Evolutionary conservation across 2,329 filamentous ascomycete species (phyloP), one percentile per base, ranked within the genome.

Genomic region (Clonostachys chloroleuca): DNA sequence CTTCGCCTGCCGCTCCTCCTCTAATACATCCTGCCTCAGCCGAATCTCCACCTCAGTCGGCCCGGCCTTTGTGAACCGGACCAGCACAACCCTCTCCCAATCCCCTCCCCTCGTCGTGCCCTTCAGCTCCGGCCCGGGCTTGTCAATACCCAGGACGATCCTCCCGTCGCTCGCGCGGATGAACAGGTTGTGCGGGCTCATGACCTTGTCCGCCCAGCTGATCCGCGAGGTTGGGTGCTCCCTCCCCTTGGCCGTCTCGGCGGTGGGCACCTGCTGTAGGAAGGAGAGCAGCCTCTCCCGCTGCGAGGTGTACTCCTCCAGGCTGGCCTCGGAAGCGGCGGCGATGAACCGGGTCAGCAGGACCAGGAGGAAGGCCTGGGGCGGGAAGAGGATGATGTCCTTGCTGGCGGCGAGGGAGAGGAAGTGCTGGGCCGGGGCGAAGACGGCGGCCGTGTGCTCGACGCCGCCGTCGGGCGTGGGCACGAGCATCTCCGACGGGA

Each of bases 301-400:
- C 57, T 86, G 78, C 1, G 55, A 53, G 35, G 59, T 69, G 60
- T 59, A 83, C 36, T n/a, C 24, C 24, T 30, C 24, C 24, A 30
- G 24, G 24, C 52, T 73, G 57, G 2, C 56, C 57, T 14, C 56
- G 53, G 30, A 53, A 48, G 1, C 57, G 57, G 5, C 69, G 65
- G 5, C 59, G 14, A 87, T 66, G 54, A 83, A 80, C 3, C 67
- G 68, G 1, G 76, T 63, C 3, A 89, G 65, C 0, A 87, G 66
- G 34, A 75, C 68, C 12, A 90, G 73, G 5, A 94, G 76, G 65
- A 87, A 91, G 60, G 85, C 86, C 60, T 97, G 94, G 1, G 94
- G 94, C 5, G 94, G 94, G 60, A 95, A 96, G 6, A 99, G 70
- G 49, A 95, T 87, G 50, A 96, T 83, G 37, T 87, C 76, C 30